Evolutionary conservation across 345 rosid genomes (phyloP).

Genomic region (Citrus mangshanensis): DNA sequence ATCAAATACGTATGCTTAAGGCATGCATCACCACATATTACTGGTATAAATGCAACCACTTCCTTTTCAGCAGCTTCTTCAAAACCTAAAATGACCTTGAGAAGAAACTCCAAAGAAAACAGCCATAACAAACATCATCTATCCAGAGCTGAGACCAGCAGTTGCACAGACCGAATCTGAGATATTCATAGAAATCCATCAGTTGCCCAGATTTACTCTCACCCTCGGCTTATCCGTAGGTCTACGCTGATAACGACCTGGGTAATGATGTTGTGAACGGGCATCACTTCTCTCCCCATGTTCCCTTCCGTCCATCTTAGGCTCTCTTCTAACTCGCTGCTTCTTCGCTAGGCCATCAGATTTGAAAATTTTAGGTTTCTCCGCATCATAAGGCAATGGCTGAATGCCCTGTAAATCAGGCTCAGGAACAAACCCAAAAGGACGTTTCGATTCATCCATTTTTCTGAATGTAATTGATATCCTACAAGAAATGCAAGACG

Average conservation of each 20-base stretch:
- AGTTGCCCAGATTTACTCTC: slow-evolving; percentile 18
- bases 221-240: slow-evolving; percentile 29
- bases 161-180: background rate
- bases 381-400: slow-evolving; percentile 46
- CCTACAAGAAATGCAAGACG: slow-evolving; percentile 34
- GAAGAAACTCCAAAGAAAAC: background rate
- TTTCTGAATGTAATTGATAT: slow-evolving; percentile 96
- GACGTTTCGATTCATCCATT: slow-evolving; percentile 83
- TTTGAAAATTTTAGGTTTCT: slow-evolving; percentile 26
- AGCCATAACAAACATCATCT: background rate
- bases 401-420: slow-evolving; percentile 75
- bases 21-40: background rate
- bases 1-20: background rate
- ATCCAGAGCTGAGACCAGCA: background rate
- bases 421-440: slow-evolving; percentile 61
- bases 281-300: slow-evolving; percentile 27
- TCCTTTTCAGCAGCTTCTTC: background rate
- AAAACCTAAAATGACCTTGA: background rate
- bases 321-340: slow-evolving; percentile 35
- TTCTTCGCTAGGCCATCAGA: slow-evolving; percentile 31
- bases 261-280: slow-evolving; percentile 28
- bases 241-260: slow-evolving; percentile 34
- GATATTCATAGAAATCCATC: slow-evolving; percentile 12
- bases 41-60: background rate
- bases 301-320: slow-evolving; percentile 23